These are phyloP conservation scores for Rhizoctonia solani DNA, from an alignment of 1,284 basidiomycete species.

Conservation along the genomic window DNA sequence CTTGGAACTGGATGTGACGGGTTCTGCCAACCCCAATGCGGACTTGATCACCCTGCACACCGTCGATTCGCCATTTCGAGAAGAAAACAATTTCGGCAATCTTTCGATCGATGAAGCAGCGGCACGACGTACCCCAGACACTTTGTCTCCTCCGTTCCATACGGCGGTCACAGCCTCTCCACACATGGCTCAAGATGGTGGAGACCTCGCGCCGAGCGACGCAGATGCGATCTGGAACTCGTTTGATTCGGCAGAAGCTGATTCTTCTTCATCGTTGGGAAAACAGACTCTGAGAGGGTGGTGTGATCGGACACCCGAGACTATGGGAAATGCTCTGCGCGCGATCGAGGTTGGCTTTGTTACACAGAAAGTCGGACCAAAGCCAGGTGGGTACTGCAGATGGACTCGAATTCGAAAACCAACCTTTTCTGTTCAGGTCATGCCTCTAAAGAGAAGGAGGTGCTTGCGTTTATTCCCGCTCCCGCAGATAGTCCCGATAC, in stretches of 20 bases:
- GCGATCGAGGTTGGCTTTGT: conserved; percentile 24
- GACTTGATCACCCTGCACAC: conserved; percentile 30
- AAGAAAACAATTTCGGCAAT: conserved; percentile 18
- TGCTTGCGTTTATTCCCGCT: conserved; percentile 27
- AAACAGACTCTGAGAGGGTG: conserved; percentile 25
- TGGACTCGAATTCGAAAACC: background rate
- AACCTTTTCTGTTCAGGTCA: background rate
- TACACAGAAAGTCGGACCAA: conserved; percentile 14
- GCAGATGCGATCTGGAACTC: conserved; percentile 29
- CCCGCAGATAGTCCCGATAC: conserved; percentile 35
- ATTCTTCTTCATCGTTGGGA: background rate
- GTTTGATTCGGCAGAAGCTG: conserved; percentile 2
- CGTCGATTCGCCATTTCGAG: conserved; percentile 25
- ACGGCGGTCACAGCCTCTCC: conserved; percentile 27
- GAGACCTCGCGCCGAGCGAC: conserved; percentile 6
- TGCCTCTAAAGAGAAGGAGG: conserved; percentile 29
- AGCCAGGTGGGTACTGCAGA: background rate
- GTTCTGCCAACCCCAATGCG: conserved; percentile 9
- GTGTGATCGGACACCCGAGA: conserved; percentile 23
- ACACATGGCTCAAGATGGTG: background rate
- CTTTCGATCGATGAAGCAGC: conserved; percentile 1
- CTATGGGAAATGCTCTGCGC: background rate
- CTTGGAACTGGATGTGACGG: background rate
- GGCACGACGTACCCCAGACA: background rate
- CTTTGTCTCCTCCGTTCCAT: conserved; percentile 9